Evolutionary conservation across 441 rosid genomes (phyloP), one percentile per base, ranked within the genome.

Genomic region (Mallotus japonicus): DNA sequence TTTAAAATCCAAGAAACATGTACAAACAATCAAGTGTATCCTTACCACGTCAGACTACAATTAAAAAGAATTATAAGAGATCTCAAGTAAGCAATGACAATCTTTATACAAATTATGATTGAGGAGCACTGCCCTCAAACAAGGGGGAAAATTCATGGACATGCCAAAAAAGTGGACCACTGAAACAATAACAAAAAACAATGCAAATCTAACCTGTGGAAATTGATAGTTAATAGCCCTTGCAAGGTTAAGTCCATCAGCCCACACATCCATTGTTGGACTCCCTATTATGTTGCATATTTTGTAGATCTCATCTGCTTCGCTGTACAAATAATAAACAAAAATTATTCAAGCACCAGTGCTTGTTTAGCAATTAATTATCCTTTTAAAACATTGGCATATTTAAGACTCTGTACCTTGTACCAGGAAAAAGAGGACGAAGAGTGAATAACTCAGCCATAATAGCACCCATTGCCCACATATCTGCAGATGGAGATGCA

Each of bases 381-480:
- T 10, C 47, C n/a, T 7, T 1, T 6, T 19, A 28, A 1, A 54
- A 17, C 58, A 17, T 10, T 51, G 49, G 10, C 67, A 22, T 37
- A 55, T 3, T 0, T 42, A 24, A 24, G 14, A 16, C 32, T 0
- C 14, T 51, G 13, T 51, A 77, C 80, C 80, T 77, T 73, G 83
- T 82, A 70, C 99, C 99, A 10, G 99, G 98, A 60, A 93, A 93
- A 62, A 95, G 97, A 70, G 99, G 99, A 65, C 89, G 87, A 16
- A 95, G 87, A 64, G 88, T 79, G 63, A 95, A 83, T 78, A 95
- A 65, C 77, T 95, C 97, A 28, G 97, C 92, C 89, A 95, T 87
- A 51, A 93, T 93, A 67, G 99, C 99, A 51, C 99, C 97, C 98
- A 95, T 95, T 15, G 97, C 99, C 98, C 99, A 95, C 96, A 95